Evolutionary conservation across 345 rosid species (phyloP), one percentile per base, ranked within the genome.

Genomic region (Cardamine chenopodiifolia): DNA sequence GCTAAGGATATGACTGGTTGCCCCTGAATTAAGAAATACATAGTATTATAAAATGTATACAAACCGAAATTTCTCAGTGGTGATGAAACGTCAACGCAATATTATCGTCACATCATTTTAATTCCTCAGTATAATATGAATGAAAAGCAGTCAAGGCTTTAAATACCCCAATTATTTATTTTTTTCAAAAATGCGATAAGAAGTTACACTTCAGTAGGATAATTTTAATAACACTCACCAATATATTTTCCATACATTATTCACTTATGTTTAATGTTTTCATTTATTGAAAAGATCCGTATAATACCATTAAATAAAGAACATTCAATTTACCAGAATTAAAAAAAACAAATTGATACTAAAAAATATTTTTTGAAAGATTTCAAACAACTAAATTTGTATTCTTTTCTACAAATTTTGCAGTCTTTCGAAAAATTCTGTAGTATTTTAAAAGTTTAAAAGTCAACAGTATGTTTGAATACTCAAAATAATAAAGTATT

Each of bases 41-140:
- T 68, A 68, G 11, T 54, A 18, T 34, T 32, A 26, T 29, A n/a
- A 74, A 73, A 73, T 39, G 52, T 60, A 75, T 31, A 44, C n/a
- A 45, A 52, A 32, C 50, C 39, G 71, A 60, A 58, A 75, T 19
- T 39, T 48, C 14, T 25, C 86, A 64, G 83, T 84, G 82, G 71
- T 85, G 98, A 89, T 90, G 86, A 71, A 84, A 74, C 50, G 72
- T 56, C 56, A 48, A 82, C 96, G 90, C 81, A 84, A 80, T 82
- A 32, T 15, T 18, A 32, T 70, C 70, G 74, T 69, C 80, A 69
- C 58, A 22, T 15, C 49, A 20, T 20, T 52, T 59, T 2, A 14
- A 14, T 39, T 14, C 49, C 20, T 61, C 3, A 39, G 0, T 58
- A 31, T 50, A 48, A 23, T 48, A 18, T 61, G 18, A 69, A 13